A percentile compares a stretch with the other conserved stretches of the same genome.
These are phyloP conservation scores for Amanita muscaria DNA, from an alignment of 768 basidiomycete species.

Conservation along the genomic window DNA sequence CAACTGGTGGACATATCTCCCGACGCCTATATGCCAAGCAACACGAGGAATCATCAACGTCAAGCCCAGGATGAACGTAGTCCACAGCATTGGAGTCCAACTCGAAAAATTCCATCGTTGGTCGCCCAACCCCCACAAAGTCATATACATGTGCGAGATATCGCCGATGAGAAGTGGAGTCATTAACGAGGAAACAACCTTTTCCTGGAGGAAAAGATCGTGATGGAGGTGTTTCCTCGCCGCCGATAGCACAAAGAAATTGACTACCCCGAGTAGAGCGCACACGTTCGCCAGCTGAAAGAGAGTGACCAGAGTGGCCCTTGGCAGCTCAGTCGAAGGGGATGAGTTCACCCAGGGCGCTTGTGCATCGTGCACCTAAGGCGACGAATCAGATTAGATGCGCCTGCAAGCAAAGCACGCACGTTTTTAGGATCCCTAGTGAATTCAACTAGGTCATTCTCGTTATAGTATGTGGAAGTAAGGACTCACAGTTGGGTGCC, in stretches of 20 bases:
- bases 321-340: slow-evolving; percentile 44
- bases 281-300: slow-evolving; percentile 74
- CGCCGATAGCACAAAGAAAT: slow-evolving; percentile 56
- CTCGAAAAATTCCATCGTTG: slow-evolving; percentile 48
- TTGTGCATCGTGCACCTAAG: slow-evolving; percentile 63
- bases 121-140: slow-evolving; percentile 72
- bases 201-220: slow-evolving; percentile 63
- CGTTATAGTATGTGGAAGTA: too few species aligned
- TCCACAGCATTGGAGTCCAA: slow-evolving; percentile 68
- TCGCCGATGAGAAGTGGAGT: slow-evolving; percentile 66
- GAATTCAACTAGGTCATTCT: too few species aligned
- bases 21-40: slow-evolving; percentile 69
- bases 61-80: slow-evolving; percentile 53
- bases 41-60: slow-evolving; percentile 61
- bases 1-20: slow-evolving; percentile 60
- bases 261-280: slow-evolving; percentile 63
- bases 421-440: too few species aligned
- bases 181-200: slow-evolving; percentile 53
- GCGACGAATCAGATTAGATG: slow-evolving; percentile 1
- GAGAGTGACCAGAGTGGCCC: slow-evolving; percentile 59
- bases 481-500: slow-evolving; percentile 43
- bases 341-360: slow-evolving; percentile 55
- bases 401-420: too few species aligned
- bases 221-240: slow-evolving; percentile 49
- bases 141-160: slow-evolving; percentile 54